A percentile compares a stretch with the other conserved stretches of the same genome.
Evolutionary conservation across 257 asterid species (phyloP).

Genomic region (Fraxinus americana): DNA sequence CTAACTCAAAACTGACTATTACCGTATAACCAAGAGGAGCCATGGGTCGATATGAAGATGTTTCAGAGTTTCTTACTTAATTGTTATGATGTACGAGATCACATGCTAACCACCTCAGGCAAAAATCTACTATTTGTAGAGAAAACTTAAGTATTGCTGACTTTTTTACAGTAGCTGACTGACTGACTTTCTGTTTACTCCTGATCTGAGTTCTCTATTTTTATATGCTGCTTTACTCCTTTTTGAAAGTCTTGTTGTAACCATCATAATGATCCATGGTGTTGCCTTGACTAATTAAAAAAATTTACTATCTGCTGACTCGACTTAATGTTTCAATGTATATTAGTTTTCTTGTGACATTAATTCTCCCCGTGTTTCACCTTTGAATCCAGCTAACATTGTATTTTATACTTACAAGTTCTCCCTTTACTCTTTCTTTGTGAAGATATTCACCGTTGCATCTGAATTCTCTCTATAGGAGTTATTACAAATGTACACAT

Average conservation of each 20-base stretch:
- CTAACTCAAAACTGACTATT: too few species aligned
- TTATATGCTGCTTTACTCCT: too few species aligned
- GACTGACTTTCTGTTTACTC: neutral
- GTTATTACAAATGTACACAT: constrained; percentile 85
- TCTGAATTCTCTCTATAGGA: constrained; percentile 46
- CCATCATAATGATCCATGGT: neutral
- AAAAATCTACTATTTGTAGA: too few species aligned
- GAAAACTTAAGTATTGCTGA: too few species aligned
- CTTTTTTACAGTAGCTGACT: neutral
- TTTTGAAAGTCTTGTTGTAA: too few species aligned
- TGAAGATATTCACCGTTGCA: neutral
- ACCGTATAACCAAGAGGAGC: too few species aligned
- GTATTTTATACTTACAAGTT: neutral
- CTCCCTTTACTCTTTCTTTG: neutral
- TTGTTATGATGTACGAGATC: neutral
- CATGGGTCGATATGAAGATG: neutral
- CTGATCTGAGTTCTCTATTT: neutral
- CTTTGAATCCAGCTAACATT: neutral
- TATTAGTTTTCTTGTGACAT: neutral
- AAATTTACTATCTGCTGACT: neutral
- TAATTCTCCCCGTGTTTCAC: neutral
- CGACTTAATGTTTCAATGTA: neutral
- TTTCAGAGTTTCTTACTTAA: neutral
- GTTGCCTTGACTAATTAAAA: neutral
- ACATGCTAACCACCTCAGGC: neutral